Evolutionary conservation across 2,329 filamentous ascomycete genomes (phyloP).

Genomic region (Lizonia empirigonia): DNA sequence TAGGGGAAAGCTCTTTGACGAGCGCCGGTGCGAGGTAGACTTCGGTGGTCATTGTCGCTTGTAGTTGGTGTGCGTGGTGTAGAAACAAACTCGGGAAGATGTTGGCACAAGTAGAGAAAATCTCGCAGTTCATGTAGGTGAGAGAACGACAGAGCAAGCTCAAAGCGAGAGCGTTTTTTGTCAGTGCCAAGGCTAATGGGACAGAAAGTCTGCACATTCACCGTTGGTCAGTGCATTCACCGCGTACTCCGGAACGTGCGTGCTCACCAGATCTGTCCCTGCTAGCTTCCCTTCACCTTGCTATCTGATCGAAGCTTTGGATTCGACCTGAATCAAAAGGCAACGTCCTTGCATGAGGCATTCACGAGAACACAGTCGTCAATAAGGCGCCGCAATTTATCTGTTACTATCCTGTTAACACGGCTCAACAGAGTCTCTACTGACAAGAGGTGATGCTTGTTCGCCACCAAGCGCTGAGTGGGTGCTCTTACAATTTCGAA

Average conservation of each 20-base stretch:
- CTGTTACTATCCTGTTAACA: background rate
- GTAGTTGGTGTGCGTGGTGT: background rate
- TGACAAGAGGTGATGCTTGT: no score
- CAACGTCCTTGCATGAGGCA: background rate
- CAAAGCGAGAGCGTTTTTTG: constrained; percentile 9
- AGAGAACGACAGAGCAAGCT: constrained; percentile 3
- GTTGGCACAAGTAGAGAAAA: background rate
- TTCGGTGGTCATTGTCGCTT: constrained; percentile 11
- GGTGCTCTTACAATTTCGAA: no score
- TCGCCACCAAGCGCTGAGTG: no score
- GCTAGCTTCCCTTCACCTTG: background rate
- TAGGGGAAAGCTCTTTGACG: background rate
- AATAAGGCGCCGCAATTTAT: background rate
- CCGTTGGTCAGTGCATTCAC: constrained; percentile 25
- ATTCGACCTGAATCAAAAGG: background rate
- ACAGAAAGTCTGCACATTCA: constrained; percentile 20
- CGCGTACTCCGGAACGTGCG: background rate
- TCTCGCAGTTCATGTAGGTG: background rate
- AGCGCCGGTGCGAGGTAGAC: constrained; percentile 3
- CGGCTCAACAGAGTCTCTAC: no score
- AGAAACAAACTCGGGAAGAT: background rate
- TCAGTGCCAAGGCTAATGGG: constrained; percentile 16
- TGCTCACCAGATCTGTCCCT: background rate
- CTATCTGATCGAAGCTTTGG: background rate
- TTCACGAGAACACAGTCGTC: no score